These are phyloP conservation scores for Phytopythium mirpurense DNA, from an alignment of 352 stramenopile species.

Conservation along the genomic window DNA sequence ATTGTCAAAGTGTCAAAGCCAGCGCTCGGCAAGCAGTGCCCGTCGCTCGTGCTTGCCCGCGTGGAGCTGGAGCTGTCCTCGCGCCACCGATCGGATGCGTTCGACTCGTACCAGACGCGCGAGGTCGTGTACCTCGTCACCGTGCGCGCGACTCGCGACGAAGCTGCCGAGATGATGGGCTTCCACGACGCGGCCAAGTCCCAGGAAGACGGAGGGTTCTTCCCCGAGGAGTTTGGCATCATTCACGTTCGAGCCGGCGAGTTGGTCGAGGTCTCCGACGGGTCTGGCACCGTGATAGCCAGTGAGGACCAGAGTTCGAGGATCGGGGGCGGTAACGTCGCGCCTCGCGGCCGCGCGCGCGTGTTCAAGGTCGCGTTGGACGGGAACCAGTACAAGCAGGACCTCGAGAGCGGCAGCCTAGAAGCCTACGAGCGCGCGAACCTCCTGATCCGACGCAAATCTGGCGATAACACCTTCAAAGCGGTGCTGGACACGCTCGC, in stretches of 20 bases:
- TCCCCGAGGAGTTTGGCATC: constrained; percentile 89
- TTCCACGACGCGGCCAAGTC: constrained; percentile 22
- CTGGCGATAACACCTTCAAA: constrained; percentile 95
- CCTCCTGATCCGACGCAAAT: constrained; percentile 88
- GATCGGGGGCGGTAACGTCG: background rate
- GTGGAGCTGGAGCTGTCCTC: constrained; percentile 83
- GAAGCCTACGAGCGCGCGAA: constrained; percentile 91
- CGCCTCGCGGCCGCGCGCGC: constrained; percentile 56
- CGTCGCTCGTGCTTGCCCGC: constrained; percentile 80
- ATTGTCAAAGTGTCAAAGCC: constrained; percentile 89
- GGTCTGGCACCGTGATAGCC: constrained; percentile 51
- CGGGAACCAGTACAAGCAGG: constrained; percentile 91
- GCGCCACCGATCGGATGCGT: constrained; percentile 42
- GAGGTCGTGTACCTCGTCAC: constrained; percentile 95
- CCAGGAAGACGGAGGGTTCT: constrained; percentile 37
- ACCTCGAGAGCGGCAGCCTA: constrained; percentile 58
- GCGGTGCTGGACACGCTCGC: constrained; percentile 89
- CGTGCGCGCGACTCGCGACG: constrained; percentile 59
- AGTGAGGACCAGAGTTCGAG: constrained; percentile 18
- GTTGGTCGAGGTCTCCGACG: constrained; percentile 85
- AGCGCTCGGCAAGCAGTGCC: constrained; percentile 81
- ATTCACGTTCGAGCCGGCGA: constrained; percentile 64
- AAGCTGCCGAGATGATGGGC: constrained; percentile 61
- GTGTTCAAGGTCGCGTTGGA: constrained; percentile 90
- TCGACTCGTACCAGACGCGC: constrained; percentile 89